These are phyloP conservation scores for Grammothele lineata DNA, from an alignment of 768 basidiomycete genomes.

Conservation along the genomic window DNA sequence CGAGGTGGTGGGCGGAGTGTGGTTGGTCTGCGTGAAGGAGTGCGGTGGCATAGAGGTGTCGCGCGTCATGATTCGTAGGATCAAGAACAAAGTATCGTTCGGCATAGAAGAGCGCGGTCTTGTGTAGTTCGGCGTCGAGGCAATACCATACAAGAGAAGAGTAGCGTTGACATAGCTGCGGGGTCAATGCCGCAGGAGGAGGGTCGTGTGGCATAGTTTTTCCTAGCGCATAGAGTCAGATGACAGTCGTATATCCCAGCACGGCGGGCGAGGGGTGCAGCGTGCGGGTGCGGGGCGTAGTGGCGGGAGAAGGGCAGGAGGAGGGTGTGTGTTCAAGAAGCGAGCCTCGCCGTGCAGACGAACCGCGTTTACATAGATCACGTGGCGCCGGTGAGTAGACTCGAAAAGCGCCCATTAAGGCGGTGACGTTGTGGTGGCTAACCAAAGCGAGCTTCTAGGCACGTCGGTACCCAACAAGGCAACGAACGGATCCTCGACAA, in stretches of 20 bases:
- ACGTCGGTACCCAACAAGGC: not conserved
- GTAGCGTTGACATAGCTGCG: slow-evolving; percentile 64
- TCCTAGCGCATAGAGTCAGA: slow-evolving; percentile 14
- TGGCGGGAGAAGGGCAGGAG: not conserved
- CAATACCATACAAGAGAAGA: slow-evolving; percentile 76
- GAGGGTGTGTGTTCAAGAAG: not conserved
- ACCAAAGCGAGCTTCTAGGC: not conserved
- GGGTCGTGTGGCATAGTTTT: slow-evolving; percentile 55
- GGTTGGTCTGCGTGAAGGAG: slow-evolving; percentile 68
- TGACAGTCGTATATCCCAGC: not conserved
- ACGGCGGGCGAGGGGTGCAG: not conserved
- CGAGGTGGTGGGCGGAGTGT: slow-evolving; percentile 70
- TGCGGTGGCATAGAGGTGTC: slow-evolving; percentile 79
- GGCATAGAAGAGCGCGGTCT: slow-evolving; percentile 85
- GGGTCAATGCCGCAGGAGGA: slow-evolving; percentile 37
- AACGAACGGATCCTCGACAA: not conserved
- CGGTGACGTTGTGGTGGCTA: slow-evolving; percentile 5
- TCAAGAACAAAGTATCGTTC: slow-evolving; percentile 78
- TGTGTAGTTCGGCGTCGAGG: slow-evolving; percentile 74
- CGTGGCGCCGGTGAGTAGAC: not conserved
- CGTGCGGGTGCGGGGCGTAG: not conserved
- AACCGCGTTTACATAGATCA: slow-evolving; percentile 10
- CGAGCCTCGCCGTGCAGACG: slow-evolving; percentile 1
- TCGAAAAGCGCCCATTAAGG: not conserved
- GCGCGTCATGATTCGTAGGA: slow-evolving; percentile 69